A percentile compares a stretch with the other conserved stretches of the same genome.
These are phyloP conservation scores for Macadamia integrifolia DNA, from an alignment of 164 flowering plant genomes.

Conservation along the genomic window DNA sequence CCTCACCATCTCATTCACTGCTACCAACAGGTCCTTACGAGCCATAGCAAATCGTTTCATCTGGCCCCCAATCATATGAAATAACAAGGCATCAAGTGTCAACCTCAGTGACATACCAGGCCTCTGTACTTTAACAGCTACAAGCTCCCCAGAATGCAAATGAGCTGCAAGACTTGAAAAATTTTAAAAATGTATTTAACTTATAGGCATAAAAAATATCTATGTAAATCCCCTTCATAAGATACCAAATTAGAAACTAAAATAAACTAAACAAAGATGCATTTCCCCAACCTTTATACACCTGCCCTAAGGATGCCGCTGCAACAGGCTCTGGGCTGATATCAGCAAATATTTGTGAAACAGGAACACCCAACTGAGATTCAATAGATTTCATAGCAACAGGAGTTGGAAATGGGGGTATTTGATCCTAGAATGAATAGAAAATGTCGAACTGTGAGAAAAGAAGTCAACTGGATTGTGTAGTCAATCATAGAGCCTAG, in stretches of 20 bases:
- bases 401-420: conserved; percentile 81
- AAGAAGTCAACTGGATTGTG: neutral
- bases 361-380: conserved; percentile 67
- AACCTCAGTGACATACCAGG: conserved; percentile 80
- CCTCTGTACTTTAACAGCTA: conserved; percentile 98
- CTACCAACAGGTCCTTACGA: conserved; percentile 84
- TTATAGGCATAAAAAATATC: neutral
- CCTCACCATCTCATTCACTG: conserved; percentile 92
- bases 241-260: neutral
- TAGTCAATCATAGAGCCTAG: conserved; percentile 3
- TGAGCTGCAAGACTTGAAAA: conserved; percentile 82
- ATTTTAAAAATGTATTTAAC: conserved; percentile 25
- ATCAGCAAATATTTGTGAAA: conserved; percentile 78
- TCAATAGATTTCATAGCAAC: conserved; percentile 77
- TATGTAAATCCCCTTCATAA: neutral
- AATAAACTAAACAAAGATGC: neutral
- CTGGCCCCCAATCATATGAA: conserved; percentile 94
- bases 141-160: conserved; percentile 91
- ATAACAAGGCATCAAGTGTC: conserved; percentile 90
- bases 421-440: conserved; percentile 63
- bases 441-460: conserved; percentile 7
- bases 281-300: conserved; percentile 77
- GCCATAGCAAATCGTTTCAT: conserved; percentile 92
- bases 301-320: conserved; percentile 97
- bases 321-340: conserved; percentile 90